phyloP scores from a whole-genome alignment of 768 basidiomycete species.

The Auricularia auricula-judae region DNA sequence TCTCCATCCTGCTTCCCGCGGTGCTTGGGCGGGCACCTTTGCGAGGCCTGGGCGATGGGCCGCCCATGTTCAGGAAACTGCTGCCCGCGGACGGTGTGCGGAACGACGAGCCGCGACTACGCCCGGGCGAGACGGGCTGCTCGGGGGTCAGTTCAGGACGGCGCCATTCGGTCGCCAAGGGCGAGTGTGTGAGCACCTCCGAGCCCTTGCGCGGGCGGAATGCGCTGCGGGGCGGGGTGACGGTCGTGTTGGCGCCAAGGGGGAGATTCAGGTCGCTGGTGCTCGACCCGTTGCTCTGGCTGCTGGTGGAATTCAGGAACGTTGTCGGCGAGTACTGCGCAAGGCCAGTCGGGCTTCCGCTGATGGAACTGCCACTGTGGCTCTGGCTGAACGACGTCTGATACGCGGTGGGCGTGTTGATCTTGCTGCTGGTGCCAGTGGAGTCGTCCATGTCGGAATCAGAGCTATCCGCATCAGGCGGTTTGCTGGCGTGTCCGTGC shows the following conservation, averaged over 20 bases:
- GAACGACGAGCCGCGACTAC: too few relatives aligned
- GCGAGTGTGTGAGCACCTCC: neutral
- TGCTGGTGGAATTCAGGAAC: neutral
- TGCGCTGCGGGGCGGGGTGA: neutral
- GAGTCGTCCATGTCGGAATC: conserved; percentile 12
- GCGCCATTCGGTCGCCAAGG: neutral
- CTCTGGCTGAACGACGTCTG: neutral
- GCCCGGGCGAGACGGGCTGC: too few relatives aligned
- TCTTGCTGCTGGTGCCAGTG: neutral
- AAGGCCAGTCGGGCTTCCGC: neutral
- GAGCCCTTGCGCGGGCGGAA: neutral
- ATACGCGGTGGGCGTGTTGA: neutral
- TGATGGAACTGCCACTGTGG: neutral
- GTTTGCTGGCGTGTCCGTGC: conserved; percentile 19
- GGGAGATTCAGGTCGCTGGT: neutral
- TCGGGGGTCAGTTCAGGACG: neutral
- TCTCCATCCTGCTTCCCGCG: neutral
- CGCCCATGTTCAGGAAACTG: neutral
- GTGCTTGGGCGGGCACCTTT: neutral
- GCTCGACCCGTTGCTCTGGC: neutral
- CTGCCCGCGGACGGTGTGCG: neutral
- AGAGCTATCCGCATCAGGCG: conserved; percentile 29
- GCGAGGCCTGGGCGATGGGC: neutral
- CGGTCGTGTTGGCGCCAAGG: neutral
- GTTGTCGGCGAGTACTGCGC: neutral